A percentile compares a stretch with the other conserved stretches of the same genome.
phyloP scores from a whole-genome alignment of 805 yeast genomes.

The Candida succiphila region DNA sequence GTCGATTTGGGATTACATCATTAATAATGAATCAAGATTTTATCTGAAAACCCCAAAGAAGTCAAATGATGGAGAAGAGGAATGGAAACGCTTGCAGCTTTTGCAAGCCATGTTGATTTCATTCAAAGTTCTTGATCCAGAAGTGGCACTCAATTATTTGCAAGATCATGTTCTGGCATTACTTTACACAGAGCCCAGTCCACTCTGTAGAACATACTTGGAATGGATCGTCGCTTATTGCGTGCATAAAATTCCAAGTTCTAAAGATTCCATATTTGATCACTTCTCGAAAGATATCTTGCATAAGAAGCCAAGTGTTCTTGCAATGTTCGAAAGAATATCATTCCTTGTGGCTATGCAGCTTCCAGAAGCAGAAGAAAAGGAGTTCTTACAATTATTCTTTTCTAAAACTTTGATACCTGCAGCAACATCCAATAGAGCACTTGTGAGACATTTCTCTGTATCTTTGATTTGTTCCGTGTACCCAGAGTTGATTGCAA shows the following conservation, averaged over 20 bases:
- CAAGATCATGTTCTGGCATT: conserved; percentile 18
- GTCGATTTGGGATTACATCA: conserved; percentile 24
- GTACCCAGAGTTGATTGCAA: conserved; percentile 25
- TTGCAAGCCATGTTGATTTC: conserved; percentile 43
- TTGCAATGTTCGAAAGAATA: conserved; percentile 59
- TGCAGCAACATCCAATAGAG: conserved; percentile 73
- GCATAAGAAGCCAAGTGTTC: conserved; percentile 34
- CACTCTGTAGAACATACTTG: conserved; percentile 59
- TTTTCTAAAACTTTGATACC: conserved; percentile 46
- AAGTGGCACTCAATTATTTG: conserved; percentile 16
- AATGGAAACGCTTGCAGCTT: conserved; percentile 47
- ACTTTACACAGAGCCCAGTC: conserved; percentile 63
- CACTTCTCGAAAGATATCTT: conserved; percentile 22
- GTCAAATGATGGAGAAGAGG: conserved; percentile 62
- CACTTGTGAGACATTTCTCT: conserved; percentile 75
- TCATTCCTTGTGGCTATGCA: conserved; percentile 43
- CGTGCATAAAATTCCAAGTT: conserved; percentile 22
- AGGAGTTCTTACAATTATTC: conserved; percentile 29
- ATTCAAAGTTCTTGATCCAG: conserved; percentile 23
- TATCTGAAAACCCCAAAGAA: conserved; percentile 39
- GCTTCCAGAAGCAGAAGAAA: conserved; percentile 19
- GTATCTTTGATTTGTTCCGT: conserved; percentile 63
- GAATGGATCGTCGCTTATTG: conserved; percentile 67
- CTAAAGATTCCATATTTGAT: conserved; percentile 10
- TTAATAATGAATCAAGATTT: conserved; percentile 27